A percentile compares a stretch with the other conserved stretches of the same genome.
These are phyloP conservation scores for Coniochaeta sp. DNA, from an alignment of 2,329 filamentous ascomycete genomes.

Conservation along the genomic window DNA sequence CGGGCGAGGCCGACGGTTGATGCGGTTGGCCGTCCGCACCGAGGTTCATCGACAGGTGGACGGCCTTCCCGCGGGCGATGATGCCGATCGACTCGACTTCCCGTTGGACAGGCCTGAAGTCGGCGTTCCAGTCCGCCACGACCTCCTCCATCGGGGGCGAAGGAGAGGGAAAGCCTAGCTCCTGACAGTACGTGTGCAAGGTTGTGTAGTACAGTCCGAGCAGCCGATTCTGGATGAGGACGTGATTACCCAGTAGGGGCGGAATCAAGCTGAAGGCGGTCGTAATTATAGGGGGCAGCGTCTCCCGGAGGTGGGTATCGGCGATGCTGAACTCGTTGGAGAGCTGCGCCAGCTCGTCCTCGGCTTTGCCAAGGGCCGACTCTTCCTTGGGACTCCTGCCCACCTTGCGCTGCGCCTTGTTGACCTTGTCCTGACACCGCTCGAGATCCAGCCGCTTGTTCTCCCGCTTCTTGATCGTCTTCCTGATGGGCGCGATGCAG, in stretches of 20 bases:
- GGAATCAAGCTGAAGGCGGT: conserved; percentile 70
- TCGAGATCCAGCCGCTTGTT: conserved; percentile 79
- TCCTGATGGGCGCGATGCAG: conserved; percentile 64
- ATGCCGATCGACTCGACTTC: conserved; percentile 60
- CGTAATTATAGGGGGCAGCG: conserved; percentile 63
- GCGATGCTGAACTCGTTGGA: conserved; percentile 66
- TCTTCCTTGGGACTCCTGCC: conserved; percentile 69
- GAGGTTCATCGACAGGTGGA: conserved; percentile 39
- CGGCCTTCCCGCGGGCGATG: conserved; percentile 60
- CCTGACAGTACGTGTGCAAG: conserved; percentile 64
- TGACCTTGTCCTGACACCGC: conserved; percentile 63
- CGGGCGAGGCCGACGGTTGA: conserved; percentile 10
- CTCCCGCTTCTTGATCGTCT: conserved; percentile 78
- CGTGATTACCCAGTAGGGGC: conserved; percentile 60
- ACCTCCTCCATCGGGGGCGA: conserved; percentile 67
- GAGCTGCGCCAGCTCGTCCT: conserved; percentile 59
- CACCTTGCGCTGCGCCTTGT: conserved; percentile 62
- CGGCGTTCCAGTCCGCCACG: conserved; percentile 55
- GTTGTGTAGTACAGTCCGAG: conserved; percentile 73
- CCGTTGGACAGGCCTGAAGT: conserved; percentile 55
- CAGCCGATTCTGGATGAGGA: conserved; percentile 70
- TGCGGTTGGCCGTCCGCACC: conserved; percentile 22
- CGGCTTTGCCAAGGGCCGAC: conserved; percentile 59
- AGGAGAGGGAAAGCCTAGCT: conserved; percentile 62
- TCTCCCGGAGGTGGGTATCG: conserved; percentile 65